A percentile compares a stretch with the other conserved stretches of the same genome.
These are phyloP conservation scores for Thuidium tamariscinum DNA, from an alignment of 225 moss, liverwort and hornwort species.

Conservation along the genomic window DNA sequence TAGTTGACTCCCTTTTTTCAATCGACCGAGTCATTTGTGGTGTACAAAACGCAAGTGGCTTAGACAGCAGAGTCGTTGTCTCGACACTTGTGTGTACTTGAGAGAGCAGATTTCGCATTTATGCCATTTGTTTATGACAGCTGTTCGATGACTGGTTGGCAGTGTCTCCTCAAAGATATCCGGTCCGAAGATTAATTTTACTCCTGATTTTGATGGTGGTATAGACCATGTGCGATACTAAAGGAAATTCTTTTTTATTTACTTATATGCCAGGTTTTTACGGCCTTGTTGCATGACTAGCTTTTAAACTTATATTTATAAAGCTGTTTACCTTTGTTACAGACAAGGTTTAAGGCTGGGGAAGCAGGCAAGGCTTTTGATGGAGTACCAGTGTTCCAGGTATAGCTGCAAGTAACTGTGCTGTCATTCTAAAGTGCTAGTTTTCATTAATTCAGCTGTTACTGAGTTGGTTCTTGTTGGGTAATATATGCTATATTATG, in stretches of 20 bases:
- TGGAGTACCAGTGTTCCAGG: slow-evolving; percentile 91
- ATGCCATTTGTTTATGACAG: not conserved
- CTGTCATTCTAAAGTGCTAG: not conserved
- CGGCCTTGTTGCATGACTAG: not conserved
- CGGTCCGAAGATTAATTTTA: not conserved
- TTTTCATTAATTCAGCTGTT: not conserved
- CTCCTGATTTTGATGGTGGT: not conserved
- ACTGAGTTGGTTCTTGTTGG: not conserved
- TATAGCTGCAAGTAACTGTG: slow-evolving; percentile 3
- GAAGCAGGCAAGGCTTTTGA: slow-evolving; percentile 66
- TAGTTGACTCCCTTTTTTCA: not conserved
- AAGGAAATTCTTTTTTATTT: not conserved
- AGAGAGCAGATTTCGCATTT: not conserved
- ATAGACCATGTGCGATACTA: not conserved
- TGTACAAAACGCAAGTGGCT: not conserved
- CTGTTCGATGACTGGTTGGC: not conserved
- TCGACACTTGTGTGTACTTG: not conserved
- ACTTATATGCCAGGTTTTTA: not conserved
- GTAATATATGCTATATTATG: not conserved
- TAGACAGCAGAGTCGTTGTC: not conserved
- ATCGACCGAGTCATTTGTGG: not conserved
- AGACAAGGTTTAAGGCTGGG: slow-evolving; percentile 61
- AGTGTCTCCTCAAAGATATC: not conserved
- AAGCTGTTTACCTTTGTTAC: not conserved
- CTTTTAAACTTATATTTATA: not conserved